phyloP scores from a whole-genome alignment of 139 green algal genomes.

The Chlorella sp. region DNA sequence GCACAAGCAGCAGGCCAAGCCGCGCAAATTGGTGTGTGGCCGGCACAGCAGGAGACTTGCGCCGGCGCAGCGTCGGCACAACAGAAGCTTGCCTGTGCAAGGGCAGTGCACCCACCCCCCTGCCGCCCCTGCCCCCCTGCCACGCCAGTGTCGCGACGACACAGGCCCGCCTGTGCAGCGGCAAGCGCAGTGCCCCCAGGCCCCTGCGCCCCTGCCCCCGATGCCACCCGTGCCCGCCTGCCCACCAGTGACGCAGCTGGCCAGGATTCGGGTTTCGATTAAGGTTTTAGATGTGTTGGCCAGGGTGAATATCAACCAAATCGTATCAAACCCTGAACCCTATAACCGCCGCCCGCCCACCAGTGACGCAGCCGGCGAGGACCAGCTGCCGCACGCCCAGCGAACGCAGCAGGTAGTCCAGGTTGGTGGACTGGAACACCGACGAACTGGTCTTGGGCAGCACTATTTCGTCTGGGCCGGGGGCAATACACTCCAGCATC shows the following conservation, averaged over 20 bases:
- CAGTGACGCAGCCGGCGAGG: conserved; percentile 68
- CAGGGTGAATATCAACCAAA: no score
- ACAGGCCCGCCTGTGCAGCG: no score
- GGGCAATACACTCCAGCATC: conserved; percentile 61
- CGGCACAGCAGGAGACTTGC: no score
- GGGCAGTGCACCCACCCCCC: not conserved
- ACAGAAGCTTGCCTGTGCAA: not conserved
- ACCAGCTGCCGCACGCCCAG: conserved; percentile 66
- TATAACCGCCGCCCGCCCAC: not conserved
- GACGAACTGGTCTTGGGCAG: conserved; percentile 72
- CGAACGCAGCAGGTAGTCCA: conserved; percentile 63
- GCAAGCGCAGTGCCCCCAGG: no score
- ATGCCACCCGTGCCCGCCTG: no score
- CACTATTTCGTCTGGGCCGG: conserved; percentile 69
- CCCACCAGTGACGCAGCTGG: no score
- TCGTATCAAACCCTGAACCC: no score
- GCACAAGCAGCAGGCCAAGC: not conserved
- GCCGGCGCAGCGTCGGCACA: not conserved
- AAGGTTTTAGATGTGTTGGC: no score
- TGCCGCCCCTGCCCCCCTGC: not conserved
- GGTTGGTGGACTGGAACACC: conserved; percentile 72
- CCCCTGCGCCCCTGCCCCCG: no score
- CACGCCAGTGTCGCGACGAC: conserved; percentile 59
- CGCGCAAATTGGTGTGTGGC: no score
- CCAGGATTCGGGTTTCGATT: no score